phyloP scores from a whole-genome alignment of 345 rosid species.

The Linum usitatissimum region DNA sequence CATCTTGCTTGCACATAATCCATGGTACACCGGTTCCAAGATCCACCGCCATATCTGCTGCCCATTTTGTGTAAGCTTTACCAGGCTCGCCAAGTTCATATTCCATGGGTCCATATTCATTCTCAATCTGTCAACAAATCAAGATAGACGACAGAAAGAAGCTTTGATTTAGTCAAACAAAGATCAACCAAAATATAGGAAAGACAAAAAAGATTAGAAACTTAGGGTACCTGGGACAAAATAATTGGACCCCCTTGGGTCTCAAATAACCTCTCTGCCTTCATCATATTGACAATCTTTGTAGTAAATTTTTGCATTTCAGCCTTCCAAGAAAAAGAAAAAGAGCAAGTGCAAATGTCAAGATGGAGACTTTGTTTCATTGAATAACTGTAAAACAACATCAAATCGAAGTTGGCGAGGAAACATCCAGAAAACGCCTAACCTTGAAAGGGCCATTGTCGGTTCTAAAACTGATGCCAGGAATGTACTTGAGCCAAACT shows the following conservation, averaged over 20 bases:
- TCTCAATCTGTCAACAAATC: conserved; percentile 13
- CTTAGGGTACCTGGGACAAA: background rate
- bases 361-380: background rate
- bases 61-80: conserved; percentile 36
- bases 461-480: background rate
- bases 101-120: conserved; percentile 10
- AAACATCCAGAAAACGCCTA: background rate
- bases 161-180: background rate
- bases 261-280: background rate
- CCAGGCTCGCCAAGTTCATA: conserved; percentile 2
- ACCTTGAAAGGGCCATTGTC: conserved; percentile 2
- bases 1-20: conserved; percentile 83
- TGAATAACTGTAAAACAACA: background rate
- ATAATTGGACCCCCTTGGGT: background rate
- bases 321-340: background rate
- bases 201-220: background rate
- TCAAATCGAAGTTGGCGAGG: too few relatives aligned
- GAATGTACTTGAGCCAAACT: conserved; percentile 5
- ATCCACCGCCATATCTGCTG: conserved; percentile 58
- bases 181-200: too few relatives aligned
- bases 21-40: conserved; percentile 79
- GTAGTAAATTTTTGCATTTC: conserved; percentile 1
- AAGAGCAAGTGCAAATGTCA: background rate
- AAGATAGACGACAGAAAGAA: background rate
- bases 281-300: conserved; percentile 1